Evolutionary conservation across 495 filamentous ascomycete genomes (phyloP), one percentile per base, ranked within the genome.

Genomic region (Physcia stellaris): DNA sequence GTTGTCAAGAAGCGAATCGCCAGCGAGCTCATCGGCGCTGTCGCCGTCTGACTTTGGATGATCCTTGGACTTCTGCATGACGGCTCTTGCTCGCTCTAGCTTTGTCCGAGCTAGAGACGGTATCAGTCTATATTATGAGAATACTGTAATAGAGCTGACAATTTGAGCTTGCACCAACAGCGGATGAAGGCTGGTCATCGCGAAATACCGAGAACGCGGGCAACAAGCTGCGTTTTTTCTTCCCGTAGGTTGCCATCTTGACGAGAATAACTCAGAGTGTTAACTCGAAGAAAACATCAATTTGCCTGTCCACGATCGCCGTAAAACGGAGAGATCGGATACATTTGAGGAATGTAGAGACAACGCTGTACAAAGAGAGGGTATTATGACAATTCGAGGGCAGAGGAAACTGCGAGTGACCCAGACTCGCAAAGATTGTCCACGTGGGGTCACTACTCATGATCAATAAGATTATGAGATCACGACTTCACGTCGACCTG

Each of bases 11-110:
- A 60, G 42, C 13, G 47, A 53, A 33, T 41, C 53, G n/a, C 35
- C 28, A 37, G 48, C 59, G 32, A 60, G 41, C 16, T 61, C 58
- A 37, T 57, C 51, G 21, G 56, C 44, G 24, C 40, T 54, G 32
- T 51, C 43, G 24, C 49, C 46, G 29, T 50, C 43, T 9, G 35
- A 23, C n/a, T n/a, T n/a, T n/a, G n/a, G n/a, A n/a, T n/a, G n/a
- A n/a, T n/a, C n/a, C n/a, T n/a, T n/a, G n/a, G n/a, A 31, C 22
- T 30, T 24, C 18, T 24, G 18, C 42, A 30, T 4, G 24, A 31
- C 12, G 32, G 24, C 4, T 46, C 40, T 34, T 43, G 49, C 42
- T 46, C 45, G 32, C 37, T 42, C 18, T 39, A 13, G 4, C 38
- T 26, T 17, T 39, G 45, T 4, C 38, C 36, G 13, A 40, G 41